Percentiles rank a stretch among this genome's conserved stretches.
Conservation (phyloP, 805 yeast genomes). For the Blastobotrys chiropterorum region DNA sequence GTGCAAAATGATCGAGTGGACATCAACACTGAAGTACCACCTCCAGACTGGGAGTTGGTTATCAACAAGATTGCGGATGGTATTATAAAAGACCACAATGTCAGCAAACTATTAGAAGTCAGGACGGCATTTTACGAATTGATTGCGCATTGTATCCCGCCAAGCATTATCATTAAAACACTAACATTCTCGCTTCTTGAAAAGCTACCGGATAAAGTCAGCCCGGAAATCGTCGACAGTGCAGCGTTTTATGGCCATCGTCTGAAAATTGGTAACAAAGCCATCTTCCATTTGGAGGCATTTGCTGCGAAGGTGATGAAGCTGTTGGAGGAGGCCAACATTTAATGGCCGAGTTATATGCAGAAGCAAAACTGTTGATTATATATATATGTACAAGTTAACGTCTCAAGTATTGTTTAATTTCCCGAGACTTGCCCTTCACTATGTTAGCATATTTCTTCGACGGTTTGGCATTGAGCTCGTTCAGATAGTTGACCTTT, state of each 20-base stretch:
- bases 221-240: conserved; percentile 40
- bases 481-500: conserved; percentile 47
- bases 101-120: conserved; percentile 40
- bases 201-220: conserved; percentile 22
- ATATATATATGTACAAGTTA: conserved; percentile 24
- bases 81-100: conserved; percentile 57
- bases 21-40: conserved; percentile 45
- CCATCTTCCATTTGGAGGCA: conserved; percentile 92
- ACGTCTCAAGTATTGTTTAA: conserved; percentile 57
- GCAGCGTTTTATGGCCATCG: conserved; percentile 77
- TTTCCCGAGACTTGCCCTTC: conserved; percentile 46
- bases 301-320: conserved; percentile 87
- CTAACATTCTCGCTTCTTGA: conserved; percentile 35
- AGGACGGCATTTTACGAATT: conserved; percentile 74
- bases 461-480: conserved; percentile 54
- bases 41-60: conserved; percentile 89
- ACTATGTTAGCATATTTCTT: conserved; percentile 53
- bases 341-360: too few relatives aligned
- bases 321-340: conserved; percentile 40
- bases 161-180: conserved; percentile 67
- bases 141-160: conserved; percentile 89
- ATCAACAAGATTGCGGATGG: conserved; percentile 57
- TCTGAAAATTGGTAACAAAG: conserved; percentile 75
- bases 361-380: not conserved
- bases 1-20: conserved; percentile 28